Percentiles rank a stretch among this genome's conserved stretches.
Conservation (phyloP, 768 basidiomycete species). For the Pulveroboletus ravenelii region DNA sequence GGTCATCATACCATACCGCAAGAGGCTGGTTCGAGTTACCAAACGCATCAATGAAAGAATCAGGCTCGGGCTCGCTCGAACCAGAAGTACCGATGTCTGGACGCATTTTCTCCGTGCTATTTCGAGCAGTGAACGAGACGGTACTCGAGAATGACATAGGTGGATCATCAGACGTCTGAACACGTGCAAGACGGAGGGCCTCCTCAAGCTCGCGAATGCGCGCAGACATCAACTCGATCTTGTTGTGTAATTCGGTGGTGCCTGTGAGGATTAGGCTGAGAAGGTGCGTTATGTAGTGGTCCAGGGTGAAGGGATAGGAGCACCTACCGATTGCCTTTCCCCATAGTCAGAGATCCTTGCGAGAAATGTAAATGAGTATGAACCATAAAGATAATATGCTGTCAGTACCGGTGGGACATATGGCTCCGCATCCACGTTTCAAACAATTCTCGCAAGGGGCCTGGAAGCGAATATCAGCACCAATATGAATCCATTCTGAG, state of each 20-base stretch:
- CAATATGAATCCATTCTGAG: neutral
- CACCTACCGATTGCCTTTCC: conserved; percentile 53
- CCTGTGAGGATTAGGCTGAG: conserved; percentile 56
- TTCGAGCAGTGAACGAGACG: conserved; percentile 26
- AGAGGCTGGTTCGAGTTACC: conserved; percentile 29
- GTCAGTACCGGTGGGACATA: conserved; percentile 67
- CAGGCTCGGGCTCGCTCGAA: conserved; percentile 33
- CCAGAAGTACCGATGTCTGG: conserved; percentile 4
- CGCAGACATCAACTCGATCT: conserved; percentile 48
- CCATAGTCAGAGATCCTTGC: conserved; percentile 50
- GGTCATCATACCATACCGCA: neutral
- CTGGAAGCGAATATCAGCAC: conserved; percentile 33
- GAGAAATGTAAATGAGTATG: neutral
- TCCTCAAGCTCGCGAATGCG: conserved; percentile 62
- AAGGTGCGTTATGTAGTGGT: neutral
- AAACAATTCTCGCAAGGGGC: conserved; percentile 77
- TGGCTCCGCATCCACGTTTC: conserved; percentile 66
- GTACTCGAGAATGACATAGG: conserved; percentile 41
- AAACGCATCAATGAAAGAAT: conserved; percentile 45
- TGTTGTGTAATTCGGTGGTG: conserved; percentile 66
- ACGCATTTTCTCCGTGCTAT: conserved; percentile 18
- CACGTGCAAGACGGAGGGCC: conserved; percentile 48
- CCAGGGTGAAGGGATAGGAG: neutral
- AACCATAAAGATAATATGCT: conserved; percentile 1
- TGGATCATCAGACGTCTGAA: conserved; percentile 42